Evolutionary conservation across 805 yeast species (phyloP).

Genomic region (Nakazawaea molendinolei): DNA sequence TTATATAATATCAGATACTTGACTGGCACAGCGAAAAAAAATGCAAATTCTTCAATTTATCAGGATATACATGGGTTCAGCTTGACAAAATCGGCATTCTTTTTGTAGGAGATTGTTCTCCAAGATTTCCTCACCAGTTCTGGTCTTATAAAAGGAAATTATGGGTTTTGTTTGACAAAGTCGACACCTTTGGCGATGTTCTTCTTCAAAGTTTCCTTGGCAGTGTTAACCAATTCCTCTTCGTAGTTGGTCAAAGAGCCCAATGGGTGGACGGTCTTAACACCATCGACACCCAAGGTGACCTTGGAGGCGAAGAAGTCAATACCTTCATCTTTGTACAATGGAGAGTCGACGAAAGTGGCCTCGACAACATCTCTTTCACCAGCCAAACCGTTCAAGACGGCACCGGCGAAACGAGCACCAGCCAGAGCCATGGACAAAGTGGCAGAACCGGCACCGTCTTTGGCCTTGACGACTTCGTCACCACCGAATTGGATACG

Average conservation of each 20-base stretch:
- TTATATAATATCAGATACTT: too few relatives aligned
- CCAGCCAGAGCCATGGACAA: constrained; percentile 86
- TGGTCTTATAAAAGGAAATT: constrained; percentile 18
- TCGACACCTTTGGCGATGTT: constrained; percentile 92
- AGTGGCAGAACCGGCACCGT: constrained; percentile 82
- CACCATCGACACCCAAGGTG: constrained; percentile 90
- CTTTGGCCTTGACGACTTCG: constrained; percentile 80
- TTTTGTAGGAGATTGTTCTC: too few relatives aligned
- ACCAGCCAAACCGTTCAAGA: constrained; percentile 49
- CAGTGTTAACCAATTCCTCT: constrained; percentile 72
- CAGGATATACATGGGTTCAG: too few relatives aligned
- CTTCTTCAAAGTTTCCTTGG: constrained; percentile 84
- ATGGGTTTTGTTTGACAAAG: constrained; percentile 71
- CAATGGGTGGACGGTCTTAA: constrained; percentile 69
- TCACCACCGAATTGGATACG: constrained; percentile 94
- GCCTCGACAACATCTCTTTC: constrained; percentile 44
- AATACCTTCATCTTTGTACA: constrained; percentile 82
- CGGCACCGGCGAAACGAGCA: constrained; percentile 63
- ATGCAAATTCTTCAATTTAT: too few relatives aligned
- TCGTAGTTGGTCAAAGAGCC: constrained; percentile 73
- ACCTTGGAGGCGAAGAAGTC: constrained; percentile 95
- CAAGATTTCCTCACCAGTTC: too few relatives aligned
- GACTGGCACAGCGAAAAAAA: too few relatives aligned
- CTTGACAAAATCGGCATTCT: too few relatives aligned
- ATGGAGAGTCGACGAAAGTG: constrained; percentile 64